Base-by-base conservation (phyloP, 1,139 yeast genomes). In the Geotrichum europaeum region DNA sequence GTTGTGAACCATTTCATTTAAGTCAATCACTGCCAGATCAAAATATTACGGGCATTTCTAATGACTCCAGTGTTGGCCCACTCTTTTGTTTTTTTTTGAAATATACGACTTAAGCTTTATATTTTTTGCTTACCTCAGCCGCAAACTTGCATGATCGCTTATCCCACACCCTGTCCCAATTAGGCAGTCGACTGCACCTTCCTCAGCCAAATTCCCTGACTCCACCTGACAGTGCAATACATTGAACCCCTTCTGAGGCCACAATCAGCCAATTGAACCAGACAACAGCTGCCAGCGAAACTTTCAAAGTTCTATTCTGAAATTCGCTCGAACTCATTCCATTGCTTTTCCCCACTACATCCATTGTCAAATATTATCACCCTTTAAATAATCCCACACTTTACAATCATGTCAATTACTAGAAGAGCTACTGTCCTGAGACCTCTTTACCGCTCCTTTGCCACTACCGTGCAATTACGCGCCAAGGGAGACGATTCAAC, bases 401-500 rank as follows among this genome's bases (percentile, higher is more conserved):
- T 53, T 34, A 36, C 28, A 54, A 59, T 63, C 43, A 30, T 57
- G 18, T 49, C 53, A 20, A 53, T 58, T 7, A 20, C 34, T 24
- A 52, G 55, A 24, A 40, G 18, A 40, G 47, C 22, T 3, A n/a
- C 20, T 40, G 22, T 40, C 22, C 20, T 40, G 47, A 40, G 22
- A 15, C 47, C 47, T 13, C 18, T 40, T 5, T 40, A 10, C 24
- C 58, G 61, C 34, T 30, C 56, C 10, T 56, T 60, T 40, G 28
- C 57, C 25, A 64, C 72, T 6, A 63, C 74, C 10, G 51, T 68
- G 3, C 50, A 58, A 2, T 56, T 56, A 4, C 45, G 57, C 18
- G 79, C 79, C 55, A 76, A 76, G 65, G 78, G 76, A 32, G 81
- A 77, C 63, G 66, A 65, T 24, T 76, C 79, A 12, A 70, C 74